A percentile compares a stretch with the other conserved stretches of the same genome.
Conservation (phyloP, 1,284 basidiomycete species). For the Moniliella sp. region DNA sequence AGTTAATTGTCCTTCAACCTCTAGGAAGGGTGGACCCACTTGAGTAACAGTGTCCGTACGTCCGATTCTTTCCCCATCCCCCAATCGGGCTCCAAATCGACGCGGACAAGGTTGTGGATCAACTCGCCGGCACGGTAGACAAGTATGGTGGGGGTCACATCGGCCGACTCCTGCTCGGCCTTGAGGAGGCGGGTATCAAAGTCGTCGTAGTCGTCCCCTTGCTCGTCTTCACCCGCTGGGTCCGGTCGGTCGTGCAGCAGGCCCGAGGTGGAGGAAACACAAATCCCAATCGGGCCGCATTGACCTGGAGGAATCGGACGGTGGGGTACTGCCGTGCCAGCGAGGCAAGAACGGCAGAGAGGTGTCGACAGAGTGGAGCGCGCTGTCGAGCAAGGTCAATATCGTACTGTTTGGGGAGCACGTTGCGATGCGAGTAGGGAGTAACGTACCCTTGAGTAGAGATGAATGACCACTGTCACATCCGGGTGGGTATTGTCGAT, state of each 20-base stretch:
- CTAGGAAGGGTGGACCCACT: too few relatives aligned
- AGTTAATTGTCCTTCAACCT: too few relatives aligned
- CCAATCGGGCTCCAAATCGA: constrained; percentile 17
- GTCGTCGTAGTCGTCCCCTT: constrained; percentile 7
- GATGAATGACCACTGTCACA: constrained; percentile 17
- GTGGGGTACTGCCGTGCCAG: constrained; percentile 13
- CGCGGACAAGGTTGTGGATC: constrained; percentile 17
- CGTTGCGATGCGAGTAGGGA: background rate
- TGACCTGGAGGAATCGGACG: constrained; percentile 20
- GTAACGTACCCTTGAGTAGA: constrained; percentile 14
- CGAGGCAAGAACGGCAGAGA: constrained; percentile 10
- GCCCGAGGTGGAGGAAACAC: constrained; percentile 1
- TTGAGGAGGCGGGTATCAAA: constrained; percentile 5
- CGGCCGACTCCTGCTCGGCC: constrained; percentile 3
- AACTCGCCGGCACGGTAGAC: constrained; percentile 14
- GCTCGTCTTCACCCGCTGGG: background rate
- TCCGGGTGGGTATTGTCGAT: constrained; percentile 12
- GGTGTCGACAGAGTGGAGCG: constrained; percentile 10
- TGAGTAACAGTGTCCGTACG: constrained; percentile 8
- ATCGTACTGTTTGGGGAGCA: background rate
- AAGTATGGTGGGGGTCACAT: constrained; percentile 17
- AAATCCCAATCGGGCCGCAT: constrained; percentile 17
- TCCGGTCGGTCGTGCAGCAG: constrained; percentile 1
- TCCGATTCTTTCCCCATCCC: constrained; percentile 8
- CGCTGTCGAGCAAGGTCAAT: too few relatives aligned